These are phyloP conservation scores for Cytauxzoon felis DNA, from an alignment of 169 alveolate species.

Conservation along the genomic window DNA sequence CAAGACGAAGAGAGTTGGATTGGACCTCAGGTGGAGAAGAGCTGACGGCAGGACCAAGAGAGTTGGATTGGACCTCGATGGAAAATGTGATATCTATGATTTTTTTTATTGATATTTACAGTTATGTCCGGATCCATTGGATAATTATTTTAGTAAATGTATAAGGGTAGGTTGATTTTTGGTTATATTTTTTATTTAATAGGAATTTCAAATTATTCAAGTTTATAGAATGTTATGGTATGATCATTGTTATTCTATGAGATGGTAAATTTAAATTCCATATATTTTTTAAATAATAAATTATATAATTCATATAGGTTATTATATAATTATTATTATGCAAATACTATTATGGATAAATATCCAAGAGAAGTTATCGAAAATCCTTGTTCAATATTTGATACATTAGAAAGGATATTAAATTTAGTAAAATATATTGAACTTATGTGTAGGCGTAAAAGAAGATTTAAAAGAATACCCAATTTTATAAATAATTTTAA, in stretches of 20 bases:
- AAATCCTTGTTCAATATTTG: too few relatives aligned
- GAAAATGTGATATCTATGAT: background rate
- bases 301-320: background rate
- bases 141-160: background rate
- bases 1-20: too few relatives aligned
- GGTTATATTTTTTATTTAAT: background rate
- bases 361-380: too few relatives aligned
- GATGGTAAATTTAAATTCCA: slow-evolving; percentile 7
- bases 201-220: slow-evolving; percentile 40
- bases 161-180: background rate
- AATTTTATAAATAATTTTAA: too few relatives aligned
- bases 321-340: slow-evolving; percentile 50
- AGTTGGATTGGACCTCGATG: too few relatives aligned
- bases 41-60: too few relatives aligned
- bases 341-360: slow-evolving; percentile 5
- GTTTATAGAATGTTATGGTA: slow-evolving; percentile 51
- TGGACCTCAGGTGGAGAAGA: too few relatives aligned
- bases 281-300: background rate
- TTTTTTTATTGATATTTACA: background rate
- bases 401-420: too few relatives aligned
- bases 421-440: too few relatives aligned
- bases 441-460: too few relatives aligned
- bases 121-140: slow-evolving; percentile 15
- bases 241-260: slow-evolving; percentile 53
- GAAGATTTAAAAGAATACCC: too few relatives aligned